These are phyloP conservation scores for Closterium sp. DNA, from an alignment of 139 green algal species.

Conservation along the genomic window DNA sequence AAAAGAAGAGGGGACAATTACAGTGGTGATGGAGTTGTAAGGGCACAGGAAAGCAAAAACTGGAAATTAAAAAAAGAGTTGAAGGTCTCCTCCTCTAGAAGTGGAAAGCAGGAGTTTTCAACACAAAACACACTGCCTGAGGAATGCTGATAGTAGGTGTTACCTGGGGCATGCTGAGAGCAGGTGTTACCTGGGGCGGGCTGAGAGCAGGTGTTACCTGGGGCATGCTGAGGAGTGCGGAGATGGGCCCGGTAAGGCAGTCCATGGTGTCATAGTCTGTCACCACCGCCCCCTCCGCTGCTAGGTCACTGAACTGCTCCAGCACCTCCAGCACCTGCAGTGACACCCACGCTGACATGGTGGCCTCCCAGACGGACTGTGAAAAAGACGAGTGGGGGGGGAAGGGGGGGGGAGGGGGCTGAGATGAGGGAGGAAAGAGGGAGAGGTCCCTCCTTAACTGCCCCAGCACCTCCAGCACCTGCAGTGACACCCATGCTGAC, in stretches of 20 bases:
- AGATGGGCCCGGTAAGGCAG: slow-evolving; percentile 13
- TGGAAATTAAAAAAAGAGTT: too few species aligned
- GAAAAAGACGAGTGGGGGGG: too few species aligned
- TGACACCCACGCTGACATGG: not conserved
- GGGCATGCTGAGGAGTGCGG: slow-evolving; percentile 6
- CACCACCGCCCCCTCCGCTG: not conserved
- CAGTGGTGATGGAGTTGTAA: too few species aligned
- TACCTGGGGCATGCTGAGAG: not conserved
- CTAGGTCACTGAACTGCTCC: slow-evolving; percentile 16
- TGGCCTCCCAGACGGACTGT: slow-evolving; percentile 40
- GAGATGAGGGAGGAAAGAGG: too few species aligned
- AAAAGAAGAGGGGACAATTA: not conserved
- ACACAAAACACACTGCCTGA: too few species aligned
- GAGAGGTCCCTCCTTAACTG: not conserved
- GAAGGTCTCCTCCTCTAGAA: too few species aligned
- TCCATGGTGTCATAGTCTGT: slow-evolving; percentile 40
- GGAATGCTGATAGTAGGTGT: not conserved
- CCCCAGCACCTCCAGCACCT: slow-evolving; percentile 21
- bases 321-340: slow-evolving; percentile 41
- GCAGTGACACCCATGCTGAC: too few species aligned
- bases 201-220: too few species aligned
- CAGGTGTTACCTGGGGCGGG: not conserved
- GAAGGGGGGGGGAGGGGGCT: too few species aligned
- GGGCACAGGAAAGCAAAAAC: too few species aligned
- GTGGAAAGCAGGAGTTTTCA: too few species aligned